These are phyloP conservation scores for Silene coronaria DNA, from an alignment of 179 eudicot genomes.

Conservation along the genomic window DNA sequence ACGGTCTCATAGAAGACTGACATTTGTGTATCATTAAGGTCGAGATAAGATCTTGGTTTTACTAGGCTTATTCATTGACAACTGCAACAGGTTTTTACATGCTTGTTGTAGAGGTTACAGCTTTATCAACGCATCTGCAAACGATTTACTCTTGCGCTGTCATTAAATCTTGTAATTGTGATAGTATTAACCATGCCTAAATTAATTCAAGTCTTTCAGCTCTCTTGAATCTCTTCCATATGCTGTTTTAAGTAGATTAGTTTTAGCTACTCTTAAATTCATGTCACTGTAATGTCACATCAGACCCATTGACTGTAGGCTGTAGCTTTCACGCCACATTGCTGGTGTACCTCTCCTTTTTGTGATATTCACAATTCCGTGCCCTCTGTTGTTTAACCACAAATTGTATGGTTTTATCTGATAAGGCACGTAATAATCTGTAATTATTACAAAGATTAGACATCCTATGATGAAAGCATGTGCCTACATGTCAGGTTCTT, in stretches of 20 bases:
- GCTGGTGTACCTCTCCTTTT: not conserved
- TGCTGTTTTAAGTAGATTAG: not conserved
- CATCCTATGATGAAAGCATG: not conserved
- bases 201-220: no score
- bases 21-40: not conserved
- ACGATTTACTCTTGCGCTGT: not conserved
- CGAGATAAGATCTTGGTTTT: no score
- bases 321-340: not conserved
- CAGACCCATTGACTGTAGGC: not conserved
- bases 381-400: not conserved
- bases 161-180: not conserved
- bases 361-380: not conserved
- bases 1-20: not conserved
- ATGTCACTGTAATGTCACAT: not conserved
- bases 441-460: not conserved
- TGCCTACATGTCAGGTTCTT: constrained; percentile 52
- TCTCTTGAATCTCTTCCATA: not conserved
- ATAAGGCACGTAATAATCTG: not conserved
- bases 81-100: not conserved
- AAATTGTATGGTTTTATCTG: not conserved
- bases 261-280: not conserved
- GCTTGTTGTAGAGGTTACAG: not conserved
- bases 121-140: not conserved
- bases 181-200: not conserved
- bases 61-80: not conserved